Percentiles rank a stretch among this genome's conserved stretches.
Conservation (phyloP, 208 protist genomes). For the Trypanosoma vivax region DNA sequence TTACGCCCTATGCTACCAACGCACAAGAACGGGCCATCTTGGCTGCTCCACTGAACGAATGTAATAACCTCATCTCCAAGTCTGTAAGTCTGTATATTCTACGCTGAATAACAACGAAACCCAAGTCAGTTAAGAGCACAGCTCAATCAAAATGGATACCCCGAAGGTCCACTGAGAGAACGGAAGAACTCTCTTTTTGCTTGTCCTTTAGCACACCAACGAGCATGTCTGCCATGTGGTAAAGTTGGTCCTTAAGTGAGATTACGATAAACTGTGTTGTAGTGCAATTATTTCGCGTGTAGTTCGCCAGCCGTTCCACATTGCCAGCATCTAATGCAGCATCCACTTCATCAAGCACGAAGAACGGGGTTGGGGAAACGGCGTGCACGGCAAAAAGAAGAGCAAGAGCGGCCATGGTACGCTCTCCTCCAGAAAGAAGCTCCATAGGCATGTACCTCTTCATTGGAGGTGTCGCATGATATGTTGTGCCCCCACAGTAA, state of each 20-base stretch:
- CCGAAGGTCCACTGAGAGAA: constrained; percentile 87
- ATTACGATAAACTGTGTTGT: constrained; percentile 97
- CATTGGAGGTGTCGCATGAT: constrained; percentile 95
- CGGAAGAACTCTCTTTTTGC: constrained; percentile 62
- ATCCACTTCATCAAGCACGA: constrained; percentile 99
- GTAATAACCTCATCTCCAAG: too few relatives aligned
- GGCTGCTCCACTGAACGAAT: too few relatives aligned
- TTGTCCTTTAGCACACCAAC: constrained; percentile 95
- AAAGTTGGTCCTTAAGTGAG: constrained; percentile 97
- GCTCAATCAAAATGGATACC: constrained; percentile 61
- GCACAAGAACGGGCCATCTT: too few relatives aligned
- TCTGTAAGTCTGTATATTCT: too few relatives aligned
- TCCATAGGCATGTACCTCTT: constrained; percentile 98
- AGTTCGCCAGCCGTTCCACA: constrained; percentile 93
- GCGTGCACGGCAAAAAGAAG: constrained; percentile 97
- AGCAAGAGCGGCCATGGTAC: constrained; percentile 97
- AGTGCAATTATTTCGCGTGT: constrained; percentile 78
- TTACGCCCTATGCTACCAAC: too few relatives aligned
- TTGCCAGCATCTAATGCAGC: constrained; percentile 97
- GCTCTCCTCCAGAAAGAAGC: constrained; percentile 97
- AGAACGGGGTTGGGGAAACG: constrained; percentile 96
- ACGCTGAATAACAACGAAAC: background rate
- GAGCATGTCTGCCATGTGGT: constrained; percentile 90
- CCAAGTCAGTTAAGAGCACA: background rate
- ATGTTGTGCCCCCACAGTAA: constrained; percentile 94